Conservation (phyloP, 148 eudicot genomes). For the Amaranthus cruentus region DNA sequence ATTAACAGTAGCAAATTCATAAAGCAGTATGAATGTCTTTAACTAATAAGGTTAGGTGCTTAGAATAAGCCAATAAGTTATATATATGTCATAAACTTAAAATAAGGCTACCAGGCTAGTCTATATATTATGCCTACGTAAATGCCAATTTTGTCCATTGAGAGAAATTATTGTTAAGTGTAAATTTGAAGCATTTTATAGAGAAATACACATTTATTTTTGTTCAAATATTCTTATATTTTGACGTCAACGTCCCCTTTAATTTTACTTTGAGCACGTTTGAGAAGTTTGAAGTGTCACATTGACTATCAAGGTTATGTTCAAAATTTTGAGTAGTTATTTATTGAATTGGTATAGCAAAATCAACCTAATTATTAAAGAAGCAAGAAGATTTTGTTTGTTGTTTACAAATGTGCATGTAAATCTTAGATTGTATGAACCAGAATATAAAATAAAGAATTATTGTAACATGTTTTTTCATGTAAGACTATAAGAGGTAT, state of each 20-base stretch:
- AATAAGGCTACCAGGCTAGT: slow-evolving; percentile 10
- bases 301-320: too few relatives aligned
- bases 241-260: neutral
- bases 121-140: neutral
- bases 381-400: too few relatives aligned
- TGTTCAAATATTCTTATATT: neutral
- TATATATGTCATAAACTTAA: neutral
- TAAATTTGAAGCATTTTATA: slow-evolving; percentile 10
- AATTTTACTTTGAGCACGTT: too few relatives aligned
- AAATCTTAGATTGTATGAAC: too few relatives aligned
- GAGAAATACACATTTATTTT: slow-evolving; percentile 1
- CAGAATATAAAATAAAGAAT: too few relatives aligned
- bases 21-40: neutral
- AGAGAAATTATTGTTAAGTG: slow-evolving; percentile 7
- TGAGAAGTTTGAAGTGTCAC: too few relatives aligned
- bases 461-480: too few relatives aligned
- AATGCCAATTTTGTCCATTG: slow-evolving; percentile 4
- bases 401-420: too few relatives aligned
- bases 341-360: too few relatives aligned
- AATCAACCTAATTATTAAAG: too few relatives aligned
- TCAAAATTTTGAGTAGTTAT: too few relatives aligned
- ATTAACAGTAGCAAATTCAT: neutral
- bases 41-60: neutral
- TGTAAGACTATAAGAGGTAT: too few relatives aligned
- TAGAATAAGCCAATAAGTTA: neutral